These are phyloP conservation scores for Aspergillus floridensis DNA, from an alignment of 2,329 filamentous ascomycete genomes.

Conservation along the genomic window DNA sequence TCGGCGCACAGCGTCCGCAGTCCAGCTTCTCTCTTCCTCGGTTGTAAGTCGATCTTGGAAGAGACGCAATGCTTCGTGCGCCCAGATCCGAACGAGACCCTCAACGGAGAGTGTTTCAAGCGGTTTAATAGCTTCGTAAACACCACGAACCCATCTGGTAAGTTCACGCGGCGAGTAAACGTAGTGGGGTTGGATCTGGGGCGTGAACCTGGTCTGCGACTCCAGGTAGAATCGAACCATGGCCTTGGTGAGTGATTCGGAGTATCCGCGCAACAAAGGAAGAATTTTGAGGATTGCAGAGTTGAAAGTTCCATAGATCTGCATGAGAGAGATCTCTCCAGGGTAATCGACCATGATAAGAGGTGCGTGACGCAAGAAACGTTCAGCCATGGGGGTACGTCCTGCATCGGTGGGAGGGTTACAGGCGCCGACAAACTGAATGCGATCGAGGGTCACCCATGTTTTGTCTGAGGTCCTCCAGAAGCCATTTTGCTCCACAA, in stretches of 20 bases:
- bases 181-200: slow-evolving; percentile 96
- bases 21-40: slow-evolving; percentile 94
- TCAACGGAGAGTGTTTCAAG: slow-evolving; percentile 85
- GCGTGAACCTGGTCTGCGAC: slow-evolving; percentile 90
- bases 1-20: slow-evolving; percentile 77
- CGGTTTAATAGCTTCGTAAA: slow-evolving; percentile 94
- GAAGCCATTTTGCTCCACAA: slow-evolving; percentile 98
- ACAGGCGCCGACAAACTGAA: slow-evolving; percentile 98
- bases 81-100: slow-evolving; percentile 94
- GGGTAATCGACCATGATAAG: slow-evolving; percentile 99
- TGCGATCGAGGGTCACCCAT: slow-evolving; percentile 95
- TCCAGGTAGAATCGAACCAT: slow-evolving; percentile 98
- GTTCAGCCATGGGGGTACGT: slow-evolving; percentile 85
- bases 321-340: slow-evolving; percentile 86
- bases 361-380: slow-evolving; percentile 95
- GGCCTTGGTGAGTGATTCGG: slow-evolving; percentile 87
- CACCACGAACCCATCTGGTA: slow-evolving; percentile 93
- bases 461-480: slow-evolving; percentile 97
- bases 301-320: slow-evolving; percentile 99
- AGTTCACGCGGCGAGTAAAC: slow-evolving; percentile 99
- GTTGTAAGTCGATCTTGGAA: slow-evolving; percentile 97
- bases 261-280: slow-evolving; percentile 88
- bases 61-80: slow-evolving; percentile 89
- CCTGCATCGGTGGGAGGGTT: slow-evolving; percentile 97
- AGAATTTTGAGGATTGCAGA: slow-evolving; percentile 95